Percentiles rank a stretch among this genome's conserved stretches.
Conservation (phyloP, 345 rosid genomes). For the Melaleuca quinquenervia region DNA sequence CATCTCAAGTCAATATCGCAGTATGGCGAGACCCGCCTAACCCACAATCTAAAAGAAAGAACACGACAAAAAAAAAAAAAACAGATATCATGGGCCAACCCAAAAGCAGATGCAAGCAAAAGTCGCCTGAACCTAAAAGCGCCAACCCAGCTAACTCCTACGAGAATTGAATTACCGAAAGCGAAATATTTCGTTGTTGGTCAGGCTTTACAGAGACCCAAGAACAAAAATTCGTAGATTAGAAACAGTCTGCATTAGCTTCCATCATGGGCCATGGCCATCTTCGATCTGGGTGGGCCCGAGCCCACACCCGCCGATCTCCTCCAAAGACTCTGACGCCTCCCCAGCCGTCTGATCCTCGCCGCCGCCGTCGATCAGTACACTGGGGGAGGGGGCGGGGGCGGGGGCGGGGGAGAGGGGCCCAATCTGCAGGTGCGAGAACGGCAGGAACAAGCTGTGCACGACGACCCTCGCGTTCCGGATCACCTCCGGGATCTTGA, state of each 20-base stretch:
- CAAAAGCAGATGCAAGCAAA: not conserved
- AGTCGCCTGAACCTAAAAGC: not conserved
- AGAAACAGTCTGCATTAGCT: not conserved
- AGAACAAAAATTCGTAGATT: not conserved
- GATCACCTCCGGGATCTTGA: conserved; percentile 40
- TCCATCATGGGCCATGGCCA: conserved; percentile 22
- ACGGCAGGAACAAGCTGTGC: conserved; percentile 43
- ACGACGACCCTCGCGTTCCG: conserved; percentile 39
- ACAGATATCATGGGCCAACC: too few species aligned
- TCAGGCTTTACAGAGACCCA: not conserved
- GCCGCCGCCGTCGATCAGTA: conserved; percentile 5
- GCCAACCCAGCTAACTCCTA: not conserved
- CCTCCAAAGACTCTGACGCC: not conserved
- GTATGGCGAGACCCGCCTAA: not conserved
- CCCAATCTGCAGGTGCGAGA: conserved; percentile 25
- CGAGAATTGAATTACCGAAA: not conserved
- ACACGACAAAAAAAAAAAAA: too few species aligned
- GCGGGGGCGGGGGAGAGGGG: not conserved
- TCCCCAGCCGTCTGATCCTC: not conserved
- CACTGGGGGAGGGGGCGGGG: not conserved
- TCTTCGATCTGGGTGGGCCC: conserved; percentile 15
- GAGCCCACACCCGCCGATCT: conserved; percentile 12
- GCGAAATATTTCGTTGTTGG: not conserved
- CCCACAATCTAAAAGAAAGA: not conserved
- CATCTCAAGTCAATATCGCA: not conserved